These are phyloP conservation scores for Pecoramyces ruminantium DNA, from an alignment of 192 early-diverging fungal species.

Conservation along the genomic window DNA sequence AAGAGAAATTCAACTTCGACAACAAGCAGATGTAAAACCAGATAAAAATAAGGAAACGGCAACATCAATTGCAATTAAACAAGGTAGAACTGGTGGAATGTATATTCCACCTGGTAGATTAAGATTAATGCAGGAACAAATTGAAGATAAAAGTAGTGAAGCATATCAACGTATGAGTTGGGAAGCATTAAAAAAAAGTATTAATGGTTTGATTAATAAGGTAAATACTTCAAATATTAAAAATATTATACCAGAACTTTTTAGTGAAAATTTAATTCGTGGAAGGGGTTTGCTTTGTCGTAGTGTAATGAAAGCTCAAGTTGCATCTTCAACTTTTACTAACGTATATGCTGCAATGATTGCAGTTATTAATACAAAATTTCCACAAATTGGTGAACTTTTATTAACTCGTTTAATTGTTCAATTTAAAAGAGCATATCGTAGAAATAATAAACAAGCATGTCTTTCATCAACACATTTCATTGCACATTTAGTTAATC, in stretches of 20 bases:
- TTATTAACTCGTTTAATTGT: slow-evolving; percentile 64
- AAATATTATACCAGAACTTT: slow-evolving; percentile 70
- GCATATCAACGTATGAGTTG: slow-evolving; percentile 80
- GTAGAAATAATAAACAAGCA: slow-evolving; percentile 73
- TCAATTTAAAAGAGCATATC: slow-evolving; percentile 82
- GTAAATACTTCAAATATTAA: slow-evolving; percentile 84
- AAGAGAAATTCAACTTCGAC: not conserved
- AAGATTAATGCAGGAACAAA: slow-evolving; percentile 45
- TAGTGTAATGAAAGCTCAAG: slow-evolving; percentile 77
- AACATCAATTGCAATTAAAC: not conserved
- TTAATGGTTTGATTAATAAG: slow-evolving; percentile 93
- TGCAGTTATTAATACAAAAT: slow-evolving; percentile 83
- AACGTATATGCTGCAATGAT: slow-evolving; percentile 77
- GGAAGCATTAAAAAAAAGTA: slow-evolving; percentile 84
- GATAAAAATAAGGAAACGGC: not conserved
- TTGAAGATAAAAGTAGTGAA: slow-evolving; percentile 46
- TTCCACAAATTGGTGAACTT: slow-evolving; percentile 78
- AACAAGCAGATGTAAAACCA: not conserved
- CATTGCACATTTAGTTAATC: slow-evolving; percentile 84
- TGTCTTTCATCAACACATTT: slow-evolving; percentile 76
- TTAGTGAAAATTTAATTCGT: slow-evolving; percentile 78
- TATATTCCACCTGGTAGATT: slow-evolving; percentile 75
- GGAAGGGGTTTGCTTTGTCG: slow-evolving; percentile 76
- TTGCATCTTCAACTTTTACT: slow-evolving; percentile 72
- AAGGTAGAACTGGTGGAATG: slow-evolving; percentile 44